Base-by-base conservation (phyloP, 306 rosid species). In the Nissolia schottii region DNA sequence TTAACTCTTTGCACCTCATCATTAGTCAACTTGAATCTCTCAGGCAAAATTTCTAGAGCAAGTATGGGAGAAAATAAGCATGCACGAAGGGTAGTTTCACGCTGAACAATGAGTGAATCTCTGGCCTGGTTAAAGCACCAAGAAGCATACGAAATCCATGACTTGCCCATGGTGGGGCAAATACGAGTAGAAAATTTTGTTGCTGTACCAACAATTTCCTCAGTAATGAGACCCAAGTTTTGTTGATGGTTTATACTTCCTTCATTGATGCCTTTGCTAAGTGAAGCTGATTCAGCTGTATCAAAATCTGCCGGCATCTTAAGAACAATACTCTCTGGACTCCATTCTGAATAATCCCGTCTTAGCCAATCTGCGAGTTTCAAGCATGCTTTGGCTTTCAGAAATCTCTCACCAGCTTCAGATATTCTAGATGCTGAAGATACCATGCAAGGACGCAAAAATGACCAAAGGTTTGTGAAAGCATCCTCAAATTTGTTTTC, bases 91-190 rank as follows among this genome's bases (percentile, higher is more conserved):
- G 80, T 68, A 40, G 82, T 85, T 83, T 79, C 90, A 75, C 71
- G 71, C 61, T 81, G 78, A 65, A 64, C 78, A 63, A 29, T 62
- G 58, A 90, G 97, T 40, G 93, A 85, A 77, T 84, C 81, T 77
- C 70, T 84, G 40, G 97, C 98, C 80, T 88, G 97, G 77, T 78
- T 78, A 79, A 90, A 87, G 88, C 98, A 93, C 98, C 98, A 93
- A 73, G 93, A 85, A 53, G 98, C 98, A 84, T 93, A 93, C 60
- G 92, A 87, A 76, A 88, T 87, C 98, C 98, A 93, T 68, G 98
- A 84, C 82, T 93, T 93, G 23, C 93, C 97, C 95, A 90, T 82
- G 35, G 86, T 80, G 23, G 98, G 96, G 80, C 98, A 93, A 75
- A 90, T 86, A 40, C 38, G 80, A 76, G 96, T 85, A 35, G 97